phyloP scores from a whole-genome alignment of 1,139 yeast species.

The Hansenula lynferdii region DNA sequence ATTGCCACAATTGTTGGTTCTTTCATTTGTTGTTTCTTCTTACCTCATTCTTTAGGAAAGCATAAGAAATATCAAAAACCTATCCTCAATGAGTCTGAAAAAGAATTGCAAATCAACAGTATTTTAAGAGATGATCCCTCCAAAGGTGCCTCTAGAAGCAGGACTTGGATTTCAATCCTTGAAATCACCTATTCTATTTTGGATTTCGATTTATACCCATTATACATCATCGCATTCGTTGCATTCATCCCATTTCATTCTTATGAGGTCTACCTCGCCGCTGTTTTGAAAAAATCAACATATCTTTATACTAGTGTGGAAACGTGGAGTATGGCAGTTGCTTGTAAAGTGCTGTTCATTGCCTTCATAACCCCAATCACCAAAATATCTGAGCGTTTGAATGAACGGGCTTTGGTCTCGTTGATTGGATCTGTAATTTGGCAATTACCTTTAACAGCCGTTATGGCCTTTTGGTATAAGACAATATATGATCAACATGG shows the following conservation, averaged over 20 bases:
- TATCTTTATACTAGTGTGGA: too few relatives aligned
- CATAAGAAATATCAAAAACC: slow-evolving; percentile 45
- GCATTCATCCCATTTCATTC: slow-evolving; percentile 15
- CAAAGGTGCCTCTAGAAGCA: slow-evolving; percentile 64
- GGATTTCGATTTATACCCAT: slow-evolving; percentile 55
- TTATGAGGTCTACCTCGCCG: not conserved
- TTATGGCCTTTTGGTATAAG: slow-evolving; percentile 47
- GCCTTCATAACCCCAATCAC: slow-evolving; percentile 22
- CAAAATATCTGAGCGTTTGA: slow-evolving; percentile 35
- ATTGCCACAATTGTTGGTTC: slow-evolving; percentile 45
- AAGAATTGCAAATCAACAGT: slow-evolving; percentile 52
- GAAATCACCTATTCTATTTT: slow-evolving; percentile 35
- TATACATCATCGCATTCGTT: slow-evolving; percentile 44
- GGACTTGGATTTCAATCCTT: slow-evolving; percentile 43
- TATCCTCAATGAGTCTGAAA: slow-evolving; percentile 55
- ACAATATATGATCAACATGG: slow-evolving; percentile 42
- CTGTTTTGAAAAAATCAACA: too few relatives aligned
- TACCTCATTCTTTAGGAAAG: slow-evolving; percentile 51
- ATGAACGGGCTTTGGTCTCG: slow-evolving; percentile 31
- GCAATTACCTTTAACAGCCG: slow-evolving; percentile 35
- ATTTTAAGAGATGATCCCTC: slow-evolving; percentile 59
- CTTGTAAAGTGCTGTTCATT: not conserved
- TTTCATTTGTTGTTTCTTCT: slow-evolving; percentile 38
- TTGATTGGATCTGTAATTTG: slow-evolving; percentile 32
- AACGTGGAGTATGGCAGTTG: not conserved